These are phyloP conservation scores for Cryphonectria naterciae DNA, from an alignment of 2,329 filamentous ascomycete species.

Conservation along the genomic window DNA sequence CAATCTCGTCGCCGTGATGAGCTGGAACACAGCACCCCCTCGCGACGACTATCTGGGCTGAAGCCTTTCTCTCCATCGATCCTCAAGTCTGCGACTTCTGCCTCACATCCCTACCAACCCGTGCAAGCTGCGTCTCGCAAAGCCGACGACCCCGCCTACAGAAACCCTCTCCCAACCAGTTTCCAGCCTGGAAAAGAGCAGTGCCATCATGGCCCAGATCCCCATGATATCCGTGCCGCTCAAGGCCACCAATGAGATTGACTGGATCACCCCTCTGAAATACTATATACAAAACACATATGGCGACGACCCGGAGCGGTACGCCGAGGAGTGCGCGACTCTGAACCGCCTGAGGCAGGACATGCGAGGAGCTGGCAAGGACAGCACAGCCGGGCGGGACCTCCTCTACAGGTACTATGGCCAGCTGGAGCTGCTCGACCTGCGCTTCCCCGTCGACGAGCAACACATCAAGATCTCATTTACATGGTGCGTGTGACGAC, in stretches of 20 bases:
- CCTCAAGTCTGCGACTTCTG: slow-evolving; percentile 11
- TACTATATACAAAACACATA: slow-evolving; percentile 91
- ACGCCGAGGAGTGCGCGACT: slow-evolving; percentile 91
- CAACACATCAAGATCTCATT: slow-evolving; percentile 99
- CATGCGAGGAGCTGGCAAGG: slow-evolving; percentile 95
- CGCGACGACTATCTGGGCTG: slow-evolving; percentile 20
- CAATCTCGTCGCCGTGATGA: slow-evolving; percentile 24
- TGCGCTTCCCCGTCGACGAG: slow-evolving; percentile 96
- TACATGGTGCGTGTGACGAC: slow-evolving; percentile 71
- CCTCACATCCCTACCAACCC: slow-evolving; percentile 6
- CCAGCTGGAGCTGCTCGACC: slow-evolving; percentile 89
- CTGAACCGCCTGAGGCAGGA: slow-evolving; percentile 96
- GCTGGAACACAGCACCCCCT: slow-evolving; percentile 11
- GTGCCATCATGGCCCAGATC: slow-evolving; percentile 71
- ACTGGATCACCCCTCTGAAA: slow-evolving; percentile 94
- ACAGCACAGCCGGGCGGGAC: slow-evolving; percentile 91
- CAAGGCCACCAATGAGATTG: slow-evolving; percentile 95
- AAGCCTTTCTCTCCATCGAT: slow-evolving; percentile 16
- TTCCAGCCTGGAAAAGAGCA: slow-evolving; percentile 11
- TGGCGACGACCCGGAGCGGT: slow-evolving; percentile 94
- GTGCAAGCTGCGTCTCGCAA: slow-evolving; percentile 27
- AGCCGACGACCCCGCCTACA: slow-evolving; percentile 23
- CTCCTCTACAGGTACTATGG: slow-evolving; percentile 97
- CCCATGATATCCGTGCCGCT: slow-evolving; percentile 95
- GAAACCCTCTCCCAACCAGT: neutral